Evolutionary conservation across 352 stramenopile genomes (phyloP).

Genomic region (Phytophthora hybrid): DNA sequence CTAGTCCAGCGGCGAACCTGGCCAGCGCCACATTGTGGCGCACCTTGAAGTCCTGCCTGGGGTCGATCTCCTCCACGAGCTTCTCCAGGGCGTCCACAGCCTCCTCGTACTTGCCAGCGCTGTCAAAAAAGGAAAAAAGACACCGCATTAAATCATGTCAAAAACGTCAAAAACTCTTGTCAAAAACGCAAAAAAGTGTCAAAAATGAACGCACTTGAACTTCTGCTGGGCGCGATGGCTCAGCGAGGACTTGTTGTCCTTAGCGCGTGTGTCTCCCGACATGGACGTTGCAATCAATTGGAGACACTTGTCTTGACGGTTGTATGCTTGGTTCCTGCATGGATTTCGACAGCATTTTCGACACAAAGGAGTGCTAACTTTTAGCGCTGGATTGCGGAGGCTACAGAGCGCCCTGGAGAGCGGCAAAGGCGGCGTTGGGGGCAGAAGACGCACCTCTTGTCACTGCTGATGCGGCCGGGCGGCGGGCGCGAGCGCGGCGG

Average conservation of each 20-base stretch:
- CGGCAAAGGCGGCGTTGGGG: neutral
- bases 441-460: constrained; percentile 30
- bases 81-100: constrained; percentile 87
- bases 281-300: constrained; percentile 44
- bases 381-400: constrained; percentile 5
- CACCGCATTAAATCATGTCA: neutral
- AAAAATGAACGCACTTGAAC: constrained; percentile 73
- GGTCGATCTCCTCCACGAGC: constrained; percentile 82
- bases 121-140: constrained; percentile 24
- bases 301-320: constrained; percentile 14
- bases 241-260: constrained; percentile 90
- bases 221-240: constrained; percentile 89
- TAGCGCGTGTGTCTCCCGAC: constrained; percentile 68
- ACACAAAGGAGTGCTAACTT: constrained; percentile 20
- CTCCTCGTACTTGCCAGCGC: constrained; percentile 87
- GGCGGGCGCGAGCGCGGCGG: neutral
- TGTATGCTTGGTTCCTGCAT: constrained; percentile 15
- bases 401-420: constrained; percentile 1
- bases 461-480: neutral
- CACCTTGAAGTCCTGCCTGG: constrained; percentile 81
- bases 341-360: neutral
- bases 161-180: neutral
- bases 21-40: constrained; percentile 87
- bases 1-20: constrained; percentile 69
- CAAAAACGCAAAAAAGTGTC: constrained; percentile 7